These are phyloP conservation scores for Filobasidium uniguttulatum DNA, from an alignment of 1,284 basidiomycete species.

Conservation along the genomic window DNA sequence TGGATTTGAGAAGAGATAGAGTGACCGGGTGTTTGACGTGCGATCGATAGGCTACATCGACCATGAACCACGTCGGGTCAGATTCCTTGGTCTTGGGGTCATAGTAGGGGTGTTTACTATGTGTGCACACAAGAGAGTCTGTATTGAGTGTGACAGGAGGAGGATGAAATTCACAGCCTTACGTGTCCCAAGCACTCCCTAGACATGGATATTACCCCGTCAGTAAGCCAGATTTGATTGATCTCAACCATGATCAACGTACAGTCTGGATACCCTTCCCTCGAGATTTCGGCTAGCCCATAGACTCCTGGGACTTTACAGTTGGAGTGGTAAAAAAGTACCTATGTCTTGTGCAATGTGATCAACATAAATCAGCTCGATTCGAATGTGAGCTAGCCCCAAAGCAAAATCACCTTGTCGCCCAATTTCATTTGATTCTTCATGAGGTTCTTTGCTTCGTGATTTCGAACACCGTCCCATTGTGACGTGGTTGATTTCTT, in stretches of 20 bases:
- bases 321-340: constrained; percentile 77
- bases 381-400: neutral
- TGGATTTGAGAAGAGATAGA: constrained; percentile 55
- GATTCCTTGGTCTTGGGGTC: constrained; percentile 65
- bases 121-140: too few species aligned
- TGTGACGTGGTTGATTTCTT: constrained; percentile 54
- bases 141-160: too few species aligned
- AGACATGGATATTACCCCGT: too few species aligned
- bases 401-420: constrained; percentile 48
- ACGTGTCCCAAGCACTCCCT: too few species aligned
- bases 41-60: constrained; percentile 59
- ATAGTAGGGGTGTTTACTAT: constrained; percentile 69
- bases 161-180: too few species aligned
- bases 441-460: constrained; percentile 84
- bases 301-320: constrained; percentile 78
- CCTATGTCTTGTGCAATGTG: constrained; percentile 17
- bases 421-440: constrained; percentile 67
- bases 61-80: constrained; percentile 82
- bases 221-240: too few species aligned
- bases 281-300: constrained; percentile 65
- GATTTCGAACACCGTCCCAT: constrained; percentile 74
- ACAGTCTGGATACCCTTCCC: constrained; percentile 82
- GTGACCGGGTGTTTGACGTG: constrained; percentile 64
- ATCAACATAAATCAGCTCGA: neutral
- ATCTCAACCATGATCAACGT: constrained; percentile 30